phyloP scores from a whole-genome alignment of 805 yeast species.

The Clavispora phyllophila region DNA sequence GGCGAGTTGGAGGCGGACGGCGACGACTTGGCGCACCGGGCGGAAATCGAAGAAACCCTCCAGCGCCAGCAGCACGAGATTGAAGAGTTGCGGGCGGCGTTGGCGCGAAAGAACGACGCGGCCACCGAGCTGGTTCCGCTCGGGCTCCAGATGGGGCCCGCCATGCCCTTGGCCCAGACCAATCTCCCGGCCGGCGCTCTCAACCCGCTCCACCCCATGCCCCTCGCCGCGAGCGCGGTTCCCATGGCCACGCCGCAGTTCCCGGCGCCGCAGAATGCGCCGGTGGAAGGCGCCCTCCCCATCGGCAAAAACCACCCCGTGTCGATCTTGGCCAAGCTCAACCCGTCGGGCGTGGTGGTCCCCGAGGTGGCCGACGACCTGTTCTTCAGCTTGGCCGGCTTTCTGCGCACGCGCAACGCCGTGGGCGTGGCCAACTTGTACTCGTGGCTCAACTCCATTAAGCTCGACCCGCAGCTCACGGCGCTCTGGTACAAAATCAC shows the following conservation, averaged over 20 bases:
- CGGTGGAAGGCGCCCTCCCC: slow-evolving; percentile 1
- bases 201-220: too few species aligned
- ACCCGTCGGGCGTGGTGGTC: slow-evolving; percentile 4
- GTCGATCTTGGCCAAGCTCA: slow-evolving; percentile 20
- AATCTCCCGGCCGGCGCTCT: too few species aligned
- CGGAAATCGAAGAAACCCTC: slow-evolving; percentile 12
- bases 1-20: background rate
- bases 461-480: slow-evolving; percentile 36
- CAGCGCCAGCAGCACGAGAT: slow-evolving; percentile 25
- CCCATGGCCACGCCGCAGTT: too few species aligned
- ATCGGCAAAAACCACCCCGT: slow-evolving; percentile 4
- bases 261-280: too few species aligned
- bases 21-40: background rate
- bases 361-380: slow-evolving; percentile 16
- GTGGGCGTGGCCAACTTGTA: slow-evolving; percentile 18
- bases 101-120: background rate
- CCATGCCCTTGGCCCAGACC: too few species aligned
- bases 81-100: slow-evolving; percentile 19
- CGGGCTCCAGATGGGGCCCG: too few species aligned
- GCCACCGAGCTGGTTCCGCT: too few species aligned
- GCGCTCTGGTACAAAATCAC: slow-evolving; percentile 38
- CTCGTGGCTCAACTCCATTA: slow-evolving; percentile 37
- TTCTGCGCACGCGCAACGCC: slow-evolving; percentile 4
- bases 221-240: too few species aligned
- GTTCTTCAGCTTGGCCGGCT: slow-evolving; percentile 10